A percentile compares a stretch with the other conserved stretches of the same genome.
phyloP scores from a whole-genome alignment of 352 stramenopile species.

The Globisporangium sylvaticum region DNA sequence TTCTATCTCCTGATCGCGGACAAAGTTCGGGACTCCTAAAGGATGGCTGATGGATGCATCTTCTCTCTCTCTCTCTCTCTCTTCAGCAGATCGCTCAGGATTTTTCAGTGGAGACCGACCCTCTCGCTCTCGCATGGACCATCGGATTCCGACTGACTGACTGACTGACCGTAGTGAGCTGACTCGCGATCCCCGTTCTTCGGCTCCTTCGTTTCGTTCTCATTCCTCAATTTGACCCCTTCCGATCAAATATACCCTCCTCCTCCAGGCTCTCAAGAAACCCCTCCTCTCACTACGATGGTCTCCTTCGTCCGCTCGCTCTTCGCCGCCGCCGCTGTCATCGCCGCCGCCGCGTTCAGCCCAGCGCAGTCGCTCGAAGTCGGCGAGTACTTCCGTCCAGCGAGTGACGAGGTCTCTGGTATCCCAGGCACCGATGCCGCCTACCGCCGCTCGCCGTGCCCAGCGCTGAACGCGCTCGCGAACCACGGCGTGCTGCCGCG shows the following conservation, averaged over 20 bases:
- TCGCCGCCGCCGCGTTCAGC: not conserved
- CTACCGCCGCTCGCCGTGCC: constrained; percentile 56
- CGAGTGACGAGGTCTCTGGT: constrained; percentile 30
- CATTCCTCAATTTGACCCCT: not conserved
- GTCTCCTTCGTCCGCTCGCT: not conserved
- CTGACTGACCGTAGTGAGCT: too few species aligned
- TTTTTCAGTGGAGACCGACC: too few species aligned
- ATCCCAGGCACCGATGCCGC: constrained; percentile 31
- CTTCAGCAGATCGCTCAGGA: too few species aligned
- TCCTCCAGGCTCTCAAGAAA: too few species aligned
- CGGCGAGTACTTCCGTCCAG: constrained; percentile 37
- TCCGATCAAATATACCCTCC: not conserved
- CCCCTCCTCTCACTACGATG: not conserved
- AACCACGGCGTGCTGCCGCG: constrained; percentile 61
- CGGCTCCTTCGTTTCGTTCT: not conserved
- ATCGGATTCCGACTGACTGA: too few species aligned
- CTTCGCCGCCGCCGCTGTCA: not conserved
- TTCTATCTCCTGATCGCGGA: too few species aligned
- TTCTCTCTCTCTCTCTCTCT: too few species aligned
- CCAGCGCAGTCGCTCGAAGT: not conserved
- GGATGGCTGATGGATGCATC: too few species aligned
- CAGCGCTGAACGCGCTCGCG: constrained; percentile 58
- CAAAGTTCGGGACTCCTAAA: too few species aligned
- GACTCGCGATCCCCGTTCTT: too few species aligned
- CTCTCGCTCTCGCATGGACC: too few species aligned